Conservation (phyloP, 2,329 filamentous ascomycete species). For the Talaromyces albobiverticillius region DNA sequence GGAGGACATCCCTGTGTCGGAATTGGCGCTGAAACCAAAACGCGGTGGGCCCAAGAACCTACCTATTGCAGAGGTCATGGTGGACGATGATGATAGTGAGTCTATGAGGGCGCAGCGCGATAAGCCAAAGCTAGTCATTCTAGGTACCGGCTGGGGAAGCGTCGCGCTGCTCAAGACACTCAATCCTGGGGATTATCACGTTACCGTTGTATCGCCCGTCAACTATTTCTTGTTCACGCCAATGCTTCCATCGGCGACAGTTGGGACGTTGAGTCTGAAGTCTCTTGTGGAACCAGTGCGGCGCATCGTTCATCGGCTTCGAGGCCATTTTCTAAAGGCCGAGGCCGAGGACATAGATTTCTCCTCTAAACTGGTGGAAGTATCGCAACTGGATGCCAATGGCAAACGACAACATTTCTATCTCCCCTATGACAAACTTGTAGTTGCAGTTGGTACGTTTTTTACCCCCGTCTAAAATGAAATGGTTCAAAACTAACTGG, state of each 20-base stretch:
- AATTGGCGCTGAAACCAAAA: slow-evolving; percentile 75
- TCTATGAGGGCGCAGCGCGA: slow-evolving; percentile 69
- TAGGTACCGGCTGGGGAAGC: slow-evolving; percentile 94
- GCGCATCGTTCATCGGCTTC: slow-evolving; percentile 71
- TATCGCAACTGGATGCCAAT: slow-evolving; percentile 66
- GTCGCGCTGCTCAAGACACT: slow-evolving; percentile 88
- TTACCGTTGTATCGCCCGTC: slow-evolving; percentile 88
- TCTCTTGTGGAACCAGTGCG: slow-evolving; percentile 92
- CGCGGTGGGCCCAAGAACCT: slow-evolving; percentile 91
- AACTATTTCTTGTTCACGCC: slow-evolving; percentile 99
- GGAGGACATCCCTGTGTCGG: slow-evolving; percentile 77
- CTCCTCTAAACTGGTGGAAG: slow-evolving; percentile 83
- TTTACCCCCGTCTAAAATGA: background rate
- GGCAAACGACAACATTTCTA: slow-evolving; percentile 84
- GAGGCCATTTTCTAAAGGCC: slow-evolving; percentile 87
- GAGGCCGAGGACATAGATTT: slow-evolving; percentile 88
- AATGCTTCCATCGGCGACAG: slow-evolving; percentile 95
- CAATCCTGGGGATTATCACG: slow-evolving; percentile 87
- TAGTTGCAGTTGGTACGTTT: slow-evolving; percentile 72
- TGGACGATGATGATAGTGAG: slow-evolving; percentile 82
- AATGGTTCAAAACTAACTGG: slow-evolving; percentile 4
- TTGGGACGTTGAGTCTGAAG: slow-evolving; percentile 86
- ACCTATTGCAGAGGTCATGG: slow-evolving; percentile 80
- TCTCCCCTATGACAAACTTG: slow-evolving; percentile 93
- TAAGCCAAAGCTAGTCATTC: slow-evolving; percentile 87